Evolutionary conservation across 2,329 filamentous ascomycete species (phyloP).

Genomic region (Sclerotinia nivalis): DNA sequence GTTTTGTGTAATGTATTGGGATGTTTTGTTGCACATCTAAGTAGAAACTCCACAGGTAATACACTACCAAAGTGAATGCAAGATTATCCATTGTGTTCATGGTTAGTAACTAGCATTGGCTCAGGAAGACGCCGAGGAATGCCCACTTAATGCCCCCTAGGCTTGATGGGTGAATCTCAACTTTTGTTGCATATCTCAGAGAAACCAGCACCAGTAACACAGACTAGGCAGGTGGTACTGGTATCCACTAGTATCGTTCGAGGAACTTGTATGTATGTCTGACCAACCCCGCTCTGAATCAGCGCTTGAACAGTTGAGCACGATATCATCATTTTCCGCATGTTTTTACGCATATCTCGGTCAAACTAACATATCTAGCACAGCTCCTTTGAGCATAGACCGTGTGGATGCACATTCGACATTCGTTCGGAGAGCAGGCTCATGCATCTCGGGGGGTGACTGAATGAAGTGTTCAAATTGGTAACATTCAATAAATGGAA

Average conservation of each 20-base stretch:
- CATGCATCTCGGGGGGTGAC: background rate
- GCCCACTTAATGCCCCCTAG: background rate
- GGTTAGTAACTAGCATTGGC: background rate
- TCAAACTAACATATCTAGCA: constrained; percentile 4
- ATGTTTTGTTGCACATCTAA: background rate
- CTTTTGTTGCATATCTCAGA: background rate
- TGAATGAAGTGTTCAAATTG: background rate
- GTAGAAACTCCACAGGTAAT: background rate
- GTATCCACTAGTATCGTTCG: background rate
- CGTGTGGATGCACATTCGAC: background rate
- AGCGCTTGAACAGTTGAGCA: background rate
- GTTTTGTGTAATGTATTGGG: background rate
- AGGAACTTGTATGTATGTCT: background rate
- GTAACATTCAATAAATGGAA: background rate
- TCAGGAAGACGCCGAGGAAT: background rate
- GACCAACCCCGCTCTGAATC: background rate
- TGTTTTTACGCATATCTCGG: constrained; percentile 19
- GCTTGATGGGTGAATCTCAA: too few species aligned
- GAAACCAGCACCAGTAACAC: background rate
- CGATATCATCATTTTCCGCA: background rate
- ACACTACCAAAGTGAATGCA: background rate
- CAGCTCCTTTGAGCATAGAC: background rate
- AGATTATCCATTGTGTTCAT: background rate
- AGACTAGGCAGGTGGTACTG: background rate
- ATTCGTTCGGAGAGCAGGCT: too few species aligned